Percentiles rank a stretch among this genome's conserved stretches.
Evolutionary conservation across 208 protist species (phyloP).

Genomic region (Wallacemonas sp.): DNA sequence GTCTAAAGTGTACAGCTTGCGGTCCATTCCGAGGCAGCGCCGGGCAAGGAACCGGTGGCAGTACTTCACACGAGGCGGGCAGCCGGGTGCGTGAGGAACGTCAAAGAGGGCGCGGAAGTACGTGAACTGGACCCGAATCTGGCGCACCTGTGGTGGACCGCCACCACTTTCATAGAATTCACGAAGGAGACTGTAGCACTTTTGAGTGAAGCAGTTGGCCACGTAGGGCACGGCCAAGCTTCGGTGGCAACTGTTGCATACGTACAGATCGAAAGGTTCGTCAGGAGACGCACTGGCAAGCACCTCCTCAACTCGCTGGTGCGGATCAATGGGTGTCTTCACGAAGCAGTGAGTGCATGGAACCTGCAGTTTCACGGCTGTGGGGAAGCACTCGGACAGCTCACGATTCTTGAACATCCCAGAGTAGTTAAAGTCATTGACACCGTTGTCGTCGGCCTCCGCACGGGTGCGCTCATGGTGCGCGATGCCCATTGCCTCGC

Average conservation of each 20-base stretch:
- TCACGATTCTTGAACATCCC: conserved; percentile 68
- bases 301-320: conserved; percentile 69
- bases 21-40: conserved; percentile 69
- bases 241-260: conserved; percentile 64
- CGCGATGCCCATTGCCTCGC: conserved; percentile 84
- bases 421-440: conserved; percentile 76
- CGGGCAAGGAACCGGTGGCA: conserved; percentile 60
- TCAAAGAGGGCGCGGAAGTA: conserved; percentile 90
- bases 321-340: conserved; percentile 77
- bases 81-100: conserved; percentile 79
- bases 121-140: conserved; percentile 78
- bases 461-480: conserved; percentile 29
- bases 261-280: conserved; percentile 68
- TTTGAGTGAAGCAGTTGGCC: conserved; percentile 81
- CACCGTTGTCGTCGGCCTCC: conserved; percentile 25
- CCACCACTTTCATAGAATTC: conserved; percentile 85
- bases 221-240: conserved; percentile 64
- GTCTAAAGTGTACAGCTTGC: conserved; percentile 62
- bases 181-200: conserved; percentile 65
- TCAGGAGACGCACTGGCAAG: conserved; percentile 20
- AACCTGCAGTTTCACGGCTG: conserved; percentile 69
- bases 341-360: conserved; percentile 64
- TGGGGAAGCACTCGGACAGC: conserved; percentile 77
- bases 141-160: conserved; percentile 48
- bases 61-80: conserved; percentile 51